A percentile compares a stretch with the other conserved stretches of the same genome.
phyloP scores from a whole-genome alignment of 2,329 filamentous ascomycete genomes.

The Colletotrichum abscissum region DNA sequence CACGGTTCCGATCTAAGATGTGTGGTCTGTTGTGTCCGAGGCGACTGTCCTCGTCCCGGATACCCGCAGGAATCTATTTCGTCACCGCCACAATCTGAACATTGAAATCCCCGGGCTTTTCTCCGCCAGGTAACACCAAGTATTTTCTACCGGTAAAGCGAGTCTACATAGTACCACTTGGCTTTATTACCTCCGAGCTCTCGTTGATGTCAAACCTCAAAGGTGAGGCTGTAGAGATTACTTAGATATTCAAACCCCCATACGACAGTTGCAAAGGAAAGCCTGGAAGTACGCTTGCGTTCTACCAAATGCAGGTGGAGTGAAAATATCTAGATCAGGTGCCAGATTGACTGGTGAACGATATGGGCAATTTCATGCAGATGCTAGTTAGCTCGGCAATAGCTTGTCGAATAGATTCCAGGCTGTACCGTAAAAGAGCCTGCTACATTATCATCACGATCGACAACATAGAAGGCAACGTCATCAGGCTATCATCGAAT shows the following conservation, averaged over 20 bases:
- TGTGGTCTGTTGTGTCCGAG: not conserved
- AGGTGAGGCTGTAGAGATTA: not conserved
- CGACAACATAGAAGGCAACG: too few relatives aligned
- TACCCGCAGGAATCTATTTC: not conserved
- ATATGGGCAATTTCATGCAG: not conserved
- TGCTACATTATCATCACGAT: too few relatives aligned
- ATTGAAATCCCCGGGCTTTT: not conserved
- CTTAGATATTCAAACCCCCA: not conserved
- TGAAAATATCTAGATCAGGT: not conserved
- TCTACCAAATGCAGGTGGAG: not conserved
- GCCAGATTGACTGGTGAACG: not conserved
- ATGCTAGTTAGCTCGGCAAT: not conserved
- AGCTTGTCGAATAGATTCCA: too few relatives aligned
- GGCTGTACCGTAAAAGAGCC: too few relatives aligned
- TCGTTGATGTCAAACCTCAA: not conserved
- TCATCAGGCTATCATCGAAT: not conserved
- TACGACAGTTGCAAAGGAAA: not conserved
- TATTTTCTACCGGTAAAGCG: not conserved
- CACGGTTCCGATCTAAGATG: not conserved
- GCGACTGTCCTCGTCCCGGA: not conserved
- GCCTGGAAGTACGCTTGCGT: not conserved
- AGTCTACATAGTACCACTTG: not conserved
- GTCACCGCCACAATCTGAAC: not conserved
- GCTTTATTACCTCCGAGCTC: too few relatives aligned
- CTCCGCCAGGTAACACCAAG: not conserved